Conservation (phyloP, 371 early-diverging fungal genomes). For the Apophysomyces trapeziformis region DNA sequence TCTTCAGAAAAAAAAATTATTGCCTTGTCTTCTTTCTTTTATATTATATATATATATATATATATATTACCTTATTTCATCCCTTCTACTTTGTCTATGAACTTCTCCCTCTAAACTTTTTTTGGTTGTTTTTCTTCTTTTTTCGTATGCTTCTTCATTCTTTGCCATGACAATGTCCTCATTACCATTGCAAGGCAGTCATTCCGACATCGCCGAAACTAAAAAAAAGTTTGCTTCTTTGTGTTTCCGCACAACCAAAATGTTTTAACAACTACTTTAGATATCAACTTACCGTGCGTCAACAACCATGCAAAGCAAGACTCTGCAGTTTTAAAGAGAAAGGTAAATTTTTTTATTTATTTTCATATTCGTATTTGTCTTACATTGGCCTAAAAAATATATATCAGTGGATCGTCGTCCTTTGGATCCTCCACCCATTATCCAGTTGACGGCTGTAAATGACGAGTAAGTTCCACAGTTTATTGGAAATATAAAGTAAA, state of each 20-base stretch:
- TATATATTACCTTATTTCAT: constrained; percentile 7
- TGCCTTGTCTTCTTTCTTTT: not conserved
- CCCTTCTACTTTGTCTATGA: constrained; percentile 2
- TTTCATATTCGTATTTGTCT: not conserved
- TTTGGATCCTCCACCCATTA: constrained; percentile 55
- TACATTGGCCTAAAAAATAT: constrained; percentile 2
- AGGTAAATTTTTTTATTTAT: constrained; percentile 27
- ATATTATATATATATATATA: too few relatives aligned
- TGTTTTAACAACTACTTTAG: constrained; percentile 4
- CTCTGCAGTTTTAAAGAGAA: constrained; percentile 62
- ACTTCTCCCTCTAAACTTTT: constrained; percentile 1
- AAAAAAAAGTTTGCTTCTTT: constrained; percentile 23
- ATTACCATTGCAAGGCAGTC: constrained; percentile 14
- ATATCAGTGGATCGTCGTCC: constrained; percentile 53
- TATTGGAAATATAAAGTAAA: constrained; percentile 25
- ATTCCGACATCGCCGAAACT: constrained; percentile 16
- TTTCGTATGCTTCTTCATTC: constrained; percentile 7
- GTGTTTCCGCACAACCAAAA: not conserved
- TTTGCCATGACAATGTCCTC: constrained; percentile 22
- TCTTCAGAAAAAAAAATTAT: not conserved
- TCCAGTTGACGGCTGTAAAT: constrained; percentile 30
- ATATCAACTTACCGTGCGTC: constrained; percentile 42
- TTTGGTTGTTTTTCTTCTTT: not conserved
- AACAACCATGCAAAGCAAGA: constrained; percentile 58
- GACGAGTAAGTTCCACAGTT: constrained; percentile 22